These are phyloP conservation scores for Barnettozyma hawaiiensis DNA, from an alignment of 1,139 yeast species.

Conservation along the genomic window DNA sequence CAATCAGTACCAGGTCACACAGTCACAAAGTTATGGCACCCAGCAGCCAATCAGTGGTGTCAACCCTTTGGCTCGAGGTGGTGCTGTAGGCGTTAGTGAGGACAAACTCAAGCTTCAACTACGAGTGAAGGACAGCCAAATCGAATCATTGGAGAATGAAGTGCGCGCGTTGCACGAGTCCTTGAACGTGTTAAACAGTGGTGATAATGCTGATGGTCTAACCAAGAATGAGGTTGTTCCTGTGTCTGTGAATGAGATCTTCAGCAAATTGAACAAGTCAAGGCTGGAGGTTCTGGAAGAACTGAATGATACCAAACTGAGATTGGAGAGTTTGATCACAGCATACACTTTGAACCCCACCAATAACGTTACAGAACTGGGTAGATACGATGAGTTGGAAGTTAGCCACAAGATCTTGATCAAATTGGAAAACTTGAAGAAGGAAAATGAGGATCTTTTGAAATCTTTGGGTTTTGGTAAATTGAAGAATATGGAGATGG, in stretches of 20 bases:
- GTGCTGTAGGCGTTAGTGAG: slow-evolving; percentile 11
- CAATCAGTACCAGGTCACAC: background rate
- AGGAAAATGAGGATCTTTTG: slow-evolving; percentile 68
- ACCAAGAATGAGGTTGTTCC: slow-evolving; percentile 13
- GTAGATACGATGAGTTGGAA: slow-evolving; percentile 68
- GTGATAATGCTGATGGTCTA: background rate
- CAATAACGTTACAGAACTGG: slow-evolving; percentile 39
- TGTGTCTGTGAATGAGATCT: slow-evolving; percentile 18
- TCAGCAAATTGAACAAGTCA: slow-evolving; percentile 17
- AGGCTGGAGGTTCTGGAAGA: slow-evolving; percentile 37
- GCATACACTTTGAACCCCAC: slow-evolving; percentile 44
- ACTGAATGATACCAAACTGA: slow-evolving; percentile 51
- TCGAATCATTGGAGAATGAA: slow-evolving; percentile 34
- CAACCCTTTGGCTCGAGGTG: background rate
- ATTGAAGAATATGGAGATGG: slow-evolving; percentile 64
- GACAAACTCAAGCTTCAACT: slow-evolving; percentile 26
- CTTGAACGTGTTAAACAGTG: background rate
- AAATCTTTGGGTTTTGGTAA: slow-evolving; percentile 68
- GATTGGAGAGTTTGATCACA: slow-evolving; percentile 60
- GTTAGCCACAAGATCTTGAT: slow-evolving; percentile 69
- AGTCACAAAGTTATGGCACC: background rate
- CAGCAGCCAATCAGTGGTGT: background rate
- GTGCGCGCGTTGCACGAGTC: slow-evolving; percentile 29
- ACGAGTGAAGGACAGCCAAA: slow-evolving; percentile 35
- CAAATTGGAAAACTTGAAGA: slow-evolving; percentile 54